A percentile compares a stretch with the other conserved stretches of the same genome.
Conservation (phyloP, 78 protist species). For the Creolimax fragrantissima region DNA sequence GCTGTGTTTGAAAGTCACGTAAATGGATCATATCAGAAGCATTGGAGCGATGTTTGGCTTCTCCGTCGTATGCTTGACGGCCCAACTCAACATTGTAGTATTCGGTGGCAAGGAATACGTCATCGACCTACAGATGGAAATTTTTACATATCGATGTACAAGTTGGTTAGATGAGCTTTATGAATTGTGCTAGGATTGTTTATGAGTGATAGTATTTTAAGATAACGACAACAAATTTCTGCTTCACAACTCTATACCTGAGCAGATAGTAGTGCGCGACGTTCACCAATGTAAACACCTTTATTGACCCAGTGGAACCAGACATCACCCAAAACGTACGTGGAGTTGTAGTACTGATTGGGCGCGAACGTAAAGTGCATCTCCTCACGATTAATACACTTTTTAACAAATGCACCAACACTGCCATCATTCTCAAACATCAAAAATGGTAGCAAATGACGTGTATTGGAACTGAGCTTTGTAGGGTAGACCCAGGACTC, state of each 20-base stretch:
- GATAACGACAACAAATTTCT: too few relatives aligned
- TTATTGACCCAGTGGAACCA: conserved; percentile 23
- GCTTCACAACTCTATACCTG: too few relatives aligned
- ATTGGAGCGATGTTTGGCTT: background rate
- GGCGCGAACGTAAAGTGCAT: conserved; percentile 33
- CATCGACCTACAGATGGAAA: too few relatives aligned
- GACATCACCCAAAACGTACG: background rate
- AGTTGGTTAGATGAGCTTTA: too few relatives aligned
- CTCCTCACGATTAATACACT: background rate
- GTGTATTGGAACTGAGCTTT: background rate
- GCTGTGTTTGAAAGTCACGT: background rate
- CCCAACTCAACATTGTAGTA: background rate
- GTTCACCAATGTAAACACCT: conserved; percentile 23
- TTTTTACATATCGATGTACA: too few relatives aligned
- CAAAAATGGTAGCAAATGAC: background rate
- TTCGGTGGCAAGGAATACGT: background rate
- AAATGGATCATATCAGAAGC: background rate
- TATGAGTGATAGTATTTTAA: too few relatives aligned
- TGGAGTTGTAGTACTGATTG: background rate
- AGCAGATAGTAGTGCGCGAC: background rate
- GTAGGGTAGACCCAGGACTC: background rate
- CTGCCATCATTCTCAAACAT: background rate
- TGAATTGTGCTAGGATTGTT: too few relatives aligned
- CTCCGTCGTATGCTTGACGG: background rate
- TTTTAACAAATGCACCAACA: background rate